A percentile compares a stretch with the other conserved stretches of the same genome.
phyloP scores from a whole-genome alignment of 2,329 filamentous ascomycete species.

The Ceratocystis lukuohia region DNA sequence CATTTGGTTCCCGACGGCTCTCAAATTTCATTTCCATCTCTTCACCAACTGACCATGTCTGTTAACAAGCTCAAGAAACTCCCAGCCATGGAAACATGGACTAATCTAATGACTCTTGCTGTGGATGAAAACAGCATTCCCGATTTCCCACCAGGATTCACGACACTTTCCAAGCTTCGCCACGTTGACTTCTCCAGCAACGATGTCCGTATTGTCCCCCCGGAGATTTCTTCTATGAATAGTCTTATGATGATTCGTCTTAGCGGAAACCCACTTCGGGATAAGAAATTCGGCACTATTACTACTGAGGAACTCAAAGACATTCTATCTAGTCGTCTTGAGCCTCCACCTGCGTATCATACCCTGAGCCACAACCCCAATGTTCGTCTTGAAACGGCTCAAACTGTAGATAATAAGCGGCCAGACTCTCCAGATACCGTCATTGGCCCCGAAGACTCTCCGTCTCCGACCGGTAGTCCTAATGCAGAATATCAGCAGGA shows the following conservation, averaged over 20 bases:
- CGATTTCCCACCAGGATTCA: slow-evolving; percentile 63
- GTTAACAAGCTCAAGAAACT: slow-evolving; percentile 64
- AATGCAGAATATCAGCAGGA: not conserved
- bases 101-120: slow-evolving; percentile 55
- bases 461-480: slow-evolving; percentile 12
- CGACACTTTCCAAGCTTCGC: slow-evolving; percentile 51
- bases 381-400: not conserved
- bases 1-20: slow-evolving; percentile 35
- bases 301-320: slow-evolving; percentile 69
- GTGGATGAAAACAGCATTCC: slow-evolving; percentile 72
- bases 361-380: slow-evolving; percentile 9
- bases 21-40: slow-evolving; percentile 49
- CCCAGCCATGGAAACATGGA: slow-evolving; percentile 64
- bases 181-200: slow-evolving; percentile 78
- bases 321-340: slow-evolving; percentile 52
- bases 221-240: slow-evolving; percentile 68
- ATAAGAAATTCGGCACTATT: slow-evolving; percentile 74
- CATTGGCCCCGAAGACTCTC: slow-evolving; percentile 16
- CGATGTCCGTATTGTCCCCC: slow-evolving; percentile 61
- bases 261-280: slow-evolving; percentile 77
- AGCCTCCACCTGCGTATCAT: slow-evolving; percentile 33
- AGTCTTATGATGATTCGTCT: slow-evolving; percentile 61
- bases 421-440: slow-evolving; percentile 19
- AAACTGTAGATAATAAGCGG: slow-evolving; percentile 4
- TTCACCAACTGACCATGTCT: slow-evolving; percentile 64